Evolutionary conservation across 2,329 filamentous ascomycete genomes (phyloP).

Genomic region (Trichoderma atrobrunneum): DNA sequence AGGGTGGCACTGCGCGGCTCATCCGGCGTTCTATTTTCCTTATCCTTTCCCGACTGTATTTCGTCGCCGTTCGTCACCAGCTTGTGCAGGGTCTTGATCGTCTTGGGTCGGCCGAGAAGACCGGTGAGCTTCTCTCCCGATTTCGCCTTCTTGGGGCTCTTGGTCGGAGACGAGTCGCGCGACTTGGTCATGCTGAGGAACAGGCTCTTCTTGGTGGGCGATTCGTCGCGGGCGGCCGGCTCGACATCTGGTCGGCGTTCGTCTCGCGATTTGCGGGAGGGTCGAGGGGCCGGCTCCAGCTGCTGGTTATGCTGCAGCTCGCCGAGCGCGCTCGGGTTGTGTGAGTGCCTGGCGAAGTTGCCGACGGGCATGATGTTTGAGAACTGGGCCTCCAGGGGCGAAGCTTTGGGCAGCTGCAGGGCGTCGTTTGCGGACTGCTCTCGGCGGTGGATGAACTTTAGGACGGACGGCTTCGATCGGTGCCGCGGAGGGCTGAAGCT

Average conservation of each 20-base stretch:
- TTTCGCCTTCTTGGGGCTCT: conserved; percentile 70
- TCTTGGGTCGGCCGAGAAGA: conserved; percentile 72
- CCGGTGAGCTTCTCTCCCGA: conserved; percentile 78
- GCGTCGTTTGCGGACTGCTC: conserved; percentile 46
- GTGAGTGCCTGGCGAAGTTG: conserved; percentile 35
- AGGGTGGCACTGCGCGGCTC: conserved; percentile 42
- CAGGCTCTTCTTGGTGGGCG: conserved; percentile 41
- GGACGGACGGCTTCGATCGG: conserved; percentile 48
- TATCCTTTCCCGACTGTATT: conserved; percentile 58
- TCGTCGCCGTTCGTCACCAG: conserved; percentile 49
- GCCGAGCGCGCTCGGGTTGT: conserved; percentile 47
- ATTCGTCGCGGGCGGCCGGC: conserved; percentile 35
- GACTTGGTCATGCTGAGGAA: conserved; percentile 35
- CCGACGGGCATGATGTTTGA: conserved; percentile 33
- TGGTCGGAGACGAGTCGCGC: conserved; percentile 49
- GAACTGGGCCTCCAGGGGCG: conserved; percentile 25
- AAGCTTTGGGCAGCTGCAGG: conserved; percentile 22
- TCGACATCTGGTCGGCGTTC: conserved; percentile 30
- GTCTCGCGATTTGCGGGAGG: conserved; percentile 38
- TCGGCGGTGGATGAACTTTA: conserved; percentile 50
- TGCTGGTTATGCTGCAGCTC: conserved; percentile 58
- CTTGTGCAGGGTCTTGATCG: conserved; percentile 63
- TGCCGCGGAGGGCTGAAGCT: conserved; percentile 28
- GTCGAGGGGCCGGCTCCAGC: conserved; percentile 34
- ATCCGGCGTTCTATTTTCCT: conserved; percentile 73